Conservation (phyloP, 768 basidiomycete species). For the Boletus reticulatus region DNA sequence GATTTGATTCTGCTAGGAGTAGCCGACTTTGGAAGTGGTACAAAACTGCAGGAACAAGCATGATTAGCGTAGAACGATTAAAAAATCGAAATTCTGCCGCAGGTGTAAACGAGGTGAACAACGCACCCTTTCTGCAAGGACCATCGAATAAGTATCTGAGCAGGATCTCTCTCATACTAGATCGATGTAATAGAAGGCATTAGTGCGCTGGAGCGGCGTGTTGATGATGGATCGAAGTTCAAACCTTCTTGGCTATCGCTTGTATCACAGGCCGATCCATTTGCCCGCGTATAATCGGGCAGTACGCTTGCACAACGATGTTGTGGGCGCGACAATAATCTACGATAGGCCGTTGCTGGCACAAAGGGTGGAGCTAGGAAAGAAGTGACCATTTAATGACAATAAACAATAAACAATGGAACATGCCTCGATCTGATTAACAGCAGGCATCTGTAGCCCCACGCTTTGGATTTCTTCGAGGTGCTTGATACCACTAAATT, state of each 20-base stretch:
- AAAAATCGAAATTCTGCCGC: not conserved
- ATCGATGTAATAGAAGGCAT: not conserved
- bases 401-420: not conserved
- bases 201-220: conserved; percentile 5
- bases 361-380: conserved; percentile 70
- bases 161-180: conserved; percentile 58
- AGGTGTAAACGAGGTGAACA: not conserved
- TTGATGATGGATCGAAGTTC: conserved; percentile 12
- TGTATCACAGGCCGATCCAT: conserved; percentile 54
- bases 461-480: conserved; percentile 69
- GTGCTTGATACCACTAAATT: conserved; percentile 63
- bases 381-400: conserved; percentile 1
- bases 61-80: not conserved
- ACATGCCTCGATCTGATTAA: conserved; percentile 81
- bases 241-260: conserved; percentile 59
- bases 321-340: conserved; percentile 62
- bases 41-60: conserved; percentile 45
- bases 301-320: conserved; percentile 73
- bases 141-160: conserved; percentile 88
- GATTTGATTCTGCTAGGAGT: conserved; percentile 67
- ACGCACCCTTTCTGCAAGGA: conserved; percentile 80
- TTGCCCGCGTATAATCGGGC: conserved; percentile 64
- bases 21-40: conserved; percentile 81
- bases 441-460: conserved; percentile 61
- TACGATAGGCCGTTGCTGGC: conserved; percentile 78